These are phyloP conservation scores for Krasilnikovozyma curviuscula DNA, from an alignment of 768 basidiomycete genomes.

Conservation along the genomic window DNA sequence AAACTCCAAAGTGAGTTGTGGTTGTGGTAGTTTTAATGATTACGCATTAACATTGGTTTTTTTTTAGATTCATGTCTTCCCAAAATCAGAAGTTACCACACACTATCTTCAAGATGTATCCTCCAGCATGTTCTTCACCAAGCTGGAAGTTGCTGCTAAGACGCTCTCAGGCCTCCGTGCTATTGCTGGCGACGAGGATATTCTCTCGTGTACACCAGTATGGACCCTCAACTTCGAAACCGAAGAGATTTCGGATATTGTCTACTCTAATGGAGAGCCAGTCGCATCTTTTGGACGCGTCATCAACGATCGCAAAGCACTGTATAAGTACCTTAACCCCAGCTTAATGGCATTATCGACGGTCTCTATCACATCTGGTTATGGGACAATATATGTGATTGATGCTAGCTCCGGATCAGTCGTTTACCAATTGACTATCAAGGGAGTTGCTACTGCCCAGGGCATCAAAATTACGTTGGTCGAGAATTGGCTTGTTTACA, in stretches of 20 bases:
- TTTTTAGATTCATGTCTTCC: constrained; percentile 23
- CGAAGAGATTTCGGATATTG: constrained; percentile 40
- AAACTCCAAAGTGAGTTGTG: constrained; percentile 12
- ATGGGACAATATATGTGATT: constrained; percentile 54
- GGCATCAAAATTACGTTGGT: constrained; percentile 42
- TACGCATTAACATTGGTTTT: not conserved
- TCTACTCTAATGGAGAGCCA: constrained; percentile 30
- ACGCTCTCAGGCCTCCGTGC: not conserved
- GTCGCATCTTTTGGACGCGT: constrained; percentile 68
- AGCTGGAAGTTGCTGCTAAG: constrained; percentile 1
- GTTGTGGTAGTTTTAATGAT: not conserved
- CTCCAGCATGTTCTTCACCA: constrained; percentile 16
- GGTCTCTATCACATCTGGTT: constrained; percentile 11
- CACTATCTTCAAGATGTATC: constrained; percentile 14
- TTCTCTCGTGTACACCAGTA: too few relatives aligned
- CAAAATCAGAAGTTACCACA: constrained; percentile 22
- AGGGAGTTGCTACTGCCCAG: constrained; percentile 15
- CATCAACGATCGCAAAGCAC: constrained; percentile 61
- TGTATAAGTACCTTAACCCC: constrained; percentile 50
- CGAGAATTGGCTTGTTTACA: constrained; percentile 88
- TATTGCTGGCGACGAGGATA: not conserved
- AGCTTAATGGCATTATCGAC: constrained; percentile 42
- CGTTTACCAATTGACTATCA: constrained; percentile 46
- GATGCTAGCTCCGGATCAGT: constrained; percentile 60
- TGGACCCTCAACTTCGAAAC: constrained; percentile 35